phyloP scores from a whole-genome alignment of 2,329 filamentous ascomycete genomes.

The Calonectria honghensis region DNA sequence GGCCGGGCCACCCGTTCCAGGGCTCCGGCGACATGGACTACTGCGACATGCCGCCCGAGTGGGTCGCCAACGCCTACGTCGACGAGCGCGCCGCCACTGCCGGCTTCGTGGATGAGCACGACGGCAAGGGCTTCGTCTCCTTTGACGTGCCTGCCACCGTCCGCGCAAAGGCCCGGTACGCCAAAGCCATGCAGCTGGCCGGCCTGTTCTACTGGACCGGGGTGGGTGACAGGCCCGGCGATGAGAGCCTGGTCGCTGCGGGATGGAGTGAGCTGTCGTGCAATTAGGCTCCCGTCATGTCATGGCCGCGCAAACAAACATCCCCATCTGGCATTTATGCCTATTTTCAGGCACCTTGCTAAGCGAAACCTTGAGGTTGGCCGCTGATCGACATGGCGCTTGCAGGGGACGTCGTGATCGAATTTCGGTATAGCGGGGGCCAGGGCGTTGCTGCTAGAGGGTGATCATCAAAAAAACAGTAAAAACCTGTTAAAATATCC shows the following conservation, averaged over 20 bases:
- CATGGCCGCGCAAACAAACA: background rate
- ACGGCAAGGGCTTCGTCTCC: slow-evolving; percentile 73
- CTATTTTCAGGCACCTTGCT: background rate
- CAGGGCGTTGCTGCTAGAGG: background rate
- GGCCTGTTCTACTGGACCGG: slow-evolving; percentile 83
- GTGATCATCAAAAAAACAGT: background rate
- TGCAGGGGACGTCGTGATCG: background rate
- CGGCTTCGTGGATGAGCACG: slow-evolving; percentile 69
- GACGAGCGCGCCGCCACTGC: slow-evolving; percentile 74
- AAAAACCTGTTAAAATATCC: background rate
- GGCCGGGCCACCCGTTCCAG: slow-evolving; percentile 72
- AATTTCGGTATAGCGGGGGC: background rate
- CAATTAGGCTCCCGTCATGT: slow-evolving; percentile 6
- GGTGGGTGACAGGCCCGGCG: slow-evolving; percentile 72
- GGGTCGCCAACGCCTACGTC: slow-evolving; percentile 62
- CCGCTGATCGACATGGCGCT: background rate
- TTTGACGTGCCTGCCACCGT: slow-evolving; percentile 79
- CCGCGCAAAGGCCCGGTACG: slow-evolving; percentile 76
- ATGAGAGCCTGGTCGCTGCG: slow-evolving; percentile 75
- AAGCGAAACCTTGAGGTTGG: background rate
- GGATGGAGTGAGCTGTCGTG: slow-evolving; percentile 71
- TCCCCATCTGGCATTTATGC: background rate
- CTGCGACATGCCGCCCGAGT: slow-evolving; percentile 74
- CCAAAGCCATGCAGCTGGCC: slow-evolving; percentile 71
- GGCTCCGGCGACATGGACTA: slow-evolving; percentile 76